phyloP scores from a whole-genome alignment of 164 flowering plant species.

The Cinnamomum chago region DNA sequence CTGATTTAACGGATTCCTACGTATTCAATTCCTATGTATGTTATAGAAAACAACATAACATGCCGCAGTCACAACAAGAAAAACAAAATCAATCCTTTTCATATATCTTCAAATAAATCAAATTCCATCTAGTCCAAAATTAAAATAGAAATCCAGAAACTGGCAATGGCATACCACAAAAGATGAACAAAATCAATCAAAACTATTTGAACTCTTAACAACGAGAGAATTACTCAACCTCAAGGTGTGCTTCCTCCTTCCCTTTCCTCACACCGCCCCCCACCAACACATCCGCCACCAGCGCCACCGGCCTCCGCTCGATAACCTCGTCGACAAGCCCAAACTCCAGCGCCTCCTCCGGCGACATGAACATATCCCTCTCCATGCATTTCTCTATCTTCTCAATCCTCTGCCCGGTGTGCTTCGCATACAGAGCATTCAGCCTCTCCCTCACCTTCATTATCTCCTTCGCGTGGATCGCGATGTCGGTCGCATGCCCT shows the following conservation, averaged over 20 bases:
- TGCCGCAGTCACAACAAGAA: too few relatives aligned
- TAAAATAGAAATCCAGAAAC: neutral
- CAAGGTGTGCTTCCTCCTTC: constrained; percentile 27
- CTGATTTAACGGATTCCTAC: too few relatives aligned
- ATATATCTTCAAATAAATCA: constrained; percentile 2
- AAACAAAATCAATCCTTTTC: neutral
- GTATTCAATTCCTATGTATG: too few relatives aligned
- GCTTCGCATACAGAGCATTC: constrained; percentile 69
- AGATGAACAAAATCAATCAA: neutral
- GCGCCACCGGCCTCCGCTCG: constrained; percentile 53
- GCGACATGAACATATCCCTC: constrained; percentile 87
- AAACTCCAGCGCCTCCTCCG: constrained; percentile 62
- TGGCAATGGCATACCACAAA: constrained; percentile 1
- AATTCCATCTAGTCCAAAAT: neutral
- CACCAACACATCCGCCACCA: constrained; percentile 78
- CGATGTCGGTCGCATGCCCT: constrained; percentile 79
- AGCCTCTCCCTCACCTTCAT: constrained; percentile 65
- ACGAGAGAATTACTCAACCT: constrained; percentile 13
- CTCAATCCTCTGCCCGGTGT: constrained; percentile 71
- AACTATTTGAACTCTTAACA: neutral
- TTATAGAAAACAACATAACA: too few relatives aligned
- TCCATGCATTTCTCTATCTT: constrained; percentile 74
- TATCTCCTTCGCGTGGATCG: constrained; percentile 85
- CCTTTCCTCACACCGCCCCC: constrained; percentile 21
- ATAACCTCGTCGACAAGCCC: neutral